A percentile compares a stretch with the other conserved stretches of the same genome.
Evolutionary conservation across 305 asterid genomes (phyloP).

Genomic region (Ajuga reptans): DNA sequence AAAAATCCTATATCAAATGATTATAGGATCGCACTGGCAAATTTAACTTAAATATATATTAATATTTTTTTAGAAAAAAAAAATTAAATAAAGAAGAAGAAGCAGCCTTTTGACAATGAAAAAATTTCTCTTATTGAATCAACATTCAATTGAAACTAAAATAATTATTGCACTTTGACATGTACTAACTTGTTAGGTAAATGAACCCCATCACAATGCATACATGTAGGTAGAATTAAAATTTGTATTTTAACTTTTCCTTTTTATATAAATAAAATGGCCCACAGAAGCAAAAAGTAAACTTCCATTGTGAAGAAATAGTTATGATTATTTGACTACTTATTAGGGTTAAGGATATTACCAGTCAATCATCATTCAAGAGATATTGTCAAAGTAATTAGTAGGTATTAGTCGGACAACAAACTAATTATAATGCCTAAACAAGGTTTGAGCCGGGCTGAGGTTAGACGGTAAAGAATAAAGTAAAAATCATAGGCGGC

Average conservation of each 20-base stretch:
- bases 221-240: constrained; percentile 9
- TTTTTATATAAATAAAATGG: neutral
- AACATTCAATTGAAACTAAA: neutral
- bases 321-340: constrained; percentile 15
- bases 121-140: too few species aligned
- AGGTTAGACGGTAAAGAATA: too few species aligned
- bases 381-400: neutral
- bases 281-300: neutral
- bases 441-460: too few species aligned
- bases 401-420: too few species aligned
- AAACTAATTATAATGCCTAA: too few species aligned
- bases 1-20: too few species aligned
- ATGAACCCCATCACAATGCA: constrained; percentile 23
- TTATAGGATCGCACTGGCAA: too few species aligned
- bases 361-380: constrained; percentile 8
- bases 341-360: neutral
- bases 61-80: too few species aligned
- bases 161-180: constrained; percentile 4
- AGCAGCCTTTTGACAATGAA: too few species aligned
- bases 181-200: constrained; percentile 22
- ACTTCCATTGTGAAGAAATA: constrained; percentile 11
- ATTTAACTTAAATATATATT: too few species aligned
- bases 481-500: too few species aligned
- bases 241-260: neutral
- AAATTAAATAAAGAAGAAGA: too few species aligned